These are phyloP conservation scores for Epichloe brachyelytri DNA, from an alignment of 2,329 filamentous ascomycete species.

Conservation along the genomic window DNA sequence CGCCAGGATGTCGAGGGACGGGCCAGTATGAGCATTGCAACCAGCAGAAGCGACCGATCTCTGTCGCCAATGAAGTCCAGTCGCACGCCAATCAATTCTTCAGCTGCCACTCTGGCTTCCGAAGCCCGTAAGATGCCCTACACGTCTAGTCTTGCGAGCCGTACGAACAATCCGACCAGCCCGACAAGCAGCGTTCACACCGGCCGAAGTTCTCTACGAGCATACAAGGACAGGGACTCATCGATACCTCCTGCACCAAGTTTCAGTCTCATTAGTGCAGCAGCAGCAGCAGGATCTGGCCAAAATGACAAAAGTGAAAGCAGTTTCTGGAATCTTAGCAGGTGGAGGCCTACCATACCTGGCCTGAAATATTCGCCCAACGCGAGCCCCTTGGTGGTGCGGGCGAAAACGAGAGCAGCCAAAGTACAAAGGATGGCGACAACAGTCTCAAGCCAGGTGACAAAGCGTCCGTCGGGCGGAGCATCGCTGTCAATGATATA, in stretches of 20 bases:
- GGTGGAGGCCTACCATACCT: constrained; percentile 34
- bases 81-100: constrained; percentile 23
- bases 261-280: constrained; percentile 33
- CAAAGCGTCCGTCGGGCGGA: constrained; percentile 16
- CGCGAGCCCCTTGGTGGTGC: constrained; percentile 11
- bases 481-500: constrained; percentile 18
- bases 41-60: constrained; percentile 39
- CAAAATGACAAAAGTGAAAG: constrained; percentile 29
- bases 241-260: constrained; percentile 38
- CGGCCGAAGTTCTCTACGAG: constrained; percentile 13
- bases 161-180: constrained; percentile 20
- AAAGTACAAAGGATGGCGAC: constrained; percentile 15
- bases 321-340: constrained; percentile 44
- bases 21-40: constrained; percentile 24
- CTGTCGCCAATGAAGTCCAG: constrained; percentile 37
- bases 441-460: constrained; percentile 22
- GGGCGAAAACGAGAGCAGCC: constrained; percentile 3
- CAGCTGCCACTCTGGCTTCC: constrained; percentile 27
- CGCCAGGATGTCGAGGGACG: constrained; percentile 50
- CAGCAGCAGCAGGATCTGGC: constrained; percentile 19
- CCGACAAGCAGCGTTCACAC: constrained; percentile 23
- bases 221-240: constrained; percentile 14
- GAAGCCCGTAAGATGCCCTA: constrained; percentile 35
- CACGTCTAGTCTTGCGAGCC: constrained; percentile 14
- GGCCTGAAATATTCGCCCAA: constrained; percentile 19